Evolutionary conservation across 2,329 filamentous ascomycete genomes (phyloP), one percentile per base, ranked within the genome.

Genomic region (Phaeomoniella chlamydospora): DNA sequence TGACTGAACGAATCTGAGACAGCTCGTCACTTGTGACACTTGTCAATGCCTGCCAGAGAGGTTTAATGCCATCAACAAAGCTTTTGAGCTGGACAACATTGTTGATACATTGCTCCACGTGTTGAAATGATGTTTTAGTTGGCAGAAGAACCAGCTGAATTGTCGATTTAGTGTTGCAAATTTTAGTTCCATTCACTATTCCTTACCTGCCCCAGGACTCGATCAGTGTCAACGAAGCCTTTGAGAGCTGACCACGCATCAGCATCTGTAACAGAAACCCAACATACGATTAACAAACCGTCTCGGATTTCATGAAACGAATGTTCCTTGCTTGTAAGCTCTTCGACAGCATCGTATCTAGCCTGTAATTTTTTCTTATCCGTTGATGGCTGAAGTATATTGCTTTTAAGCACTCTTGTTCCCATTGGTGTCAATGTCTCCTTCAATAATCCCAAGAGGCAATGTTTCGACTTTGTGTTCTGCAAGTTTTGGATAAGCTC

Each of bases 401-500:
- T 94, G 53, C 77, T 86, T 38, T 85, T 72, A 16, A 98, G 69
- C 43, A 94, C 68, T 34, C 90, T 74, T 4, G 75, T 69, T 3
- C 90, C 90, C 85, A 96, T 96, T 0, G 83, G 80, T 0, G 90
- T 96, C 14, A 74, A 53, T 0, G 87, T 94, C 43, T 85, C 70
- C 47, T 96, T 92, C 32, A 98, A 59, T 0, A 96, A 56, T 0
- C 87, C 87, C 43, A 87, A 88, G 0, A 98, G 62, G 43, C 80
- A 88, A 29, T 88, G 74, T 43, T 77, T 83, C 0, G 86, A 93
- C 45, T 80, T 86, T 1, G 75, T 50, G 45, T 80, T 77, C 10
- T 82, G 77, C 0, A 87, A 52, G 45, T 94, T 98, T 48, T 94
- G 85, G 16, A 96, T 80, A 4, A 98, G 68, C 53, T 98, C 90